phyloP scores from a whole-genome alignment of 345 rosid species.

The Geranium rotundifolium region DNA sequence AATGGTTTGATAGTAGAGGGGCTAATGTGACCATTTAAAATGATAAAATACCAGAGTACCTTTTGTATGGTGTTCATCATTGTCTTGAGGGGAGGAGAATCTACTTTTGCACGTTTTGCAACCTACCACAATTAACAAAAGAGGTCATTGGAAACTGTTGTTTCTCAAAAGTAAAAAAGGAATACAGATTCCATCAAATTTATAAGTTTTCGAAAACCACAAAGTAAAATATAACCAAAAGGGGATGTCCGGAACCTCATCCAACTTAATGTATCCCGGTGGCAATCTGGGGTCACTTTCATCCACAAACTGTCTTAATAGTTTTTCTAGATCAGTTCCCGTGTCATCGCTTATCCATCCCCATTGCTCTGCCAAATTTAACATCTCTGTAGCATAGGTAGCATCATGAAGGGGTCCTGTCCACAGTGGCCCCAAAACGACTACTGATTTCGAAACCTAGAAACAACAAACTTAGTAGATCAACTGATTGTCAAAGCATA shows the following conservation, averaged over 20 bases:
- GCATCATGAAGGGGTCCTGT: conserved; percentile 71
- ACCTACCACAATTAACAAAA: conserved; percentile 27
- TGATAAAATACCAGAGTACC: conserved; percentile 23
- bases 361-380: conserved; percentile 53
- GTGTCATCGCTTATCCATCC: conserved; percentile 54
- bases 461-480: conserved; percentile 44
- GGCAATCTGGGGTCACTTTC: conserved; percentile 76
- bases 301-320: conserved; percentile 57
- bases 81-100: conserved; percentile 55
- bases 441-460: conserved; percentile 7
- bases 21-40: conserved; percentile 8
- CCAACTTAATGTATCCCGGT: conserved; percentile 75
- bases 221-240: background rate
- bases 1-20: background rate
- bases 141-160: background rate
- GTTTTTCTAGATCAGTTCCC: conserved; percentile 55
- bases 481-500: background rate
- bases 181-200: background rate
- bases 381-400: conserved; percentile 49
- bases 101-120: conserved; percentile 68
- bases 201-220: background rate
- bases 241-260: conserved; percentile 35
- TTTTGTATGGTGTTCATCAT: conserved; percentile 42
- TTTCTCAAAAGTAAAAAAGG: background rate
- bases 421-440: conserved; percentile 55